Evolutionary conservation across 2,329 filamentous ascomycete genomes (phyloP).

Genomic region (Clonostachys byssicola): DNA sequence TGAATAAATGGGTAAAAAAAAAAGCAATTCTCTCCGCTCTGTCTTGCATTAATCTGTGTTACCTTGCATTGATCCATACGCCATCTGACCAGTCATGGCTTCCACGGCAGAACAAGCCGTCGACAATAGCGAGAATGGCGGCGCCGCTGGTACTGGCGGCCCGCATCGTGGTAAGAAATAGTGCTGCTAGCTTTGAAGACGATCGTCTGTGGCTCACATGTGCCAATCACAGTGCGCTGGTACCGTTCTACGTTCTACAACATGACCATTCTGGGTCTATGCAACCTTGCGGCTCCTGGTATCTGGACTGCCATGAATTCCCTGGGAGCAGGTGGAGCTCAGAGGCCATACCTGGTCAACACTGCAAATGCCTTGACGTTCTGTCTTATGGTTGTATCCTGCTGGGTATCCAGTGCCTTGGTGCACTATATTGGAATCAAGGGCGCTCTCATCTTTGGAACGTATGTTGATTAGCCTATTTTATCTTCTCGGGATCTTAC

Average conservation of each 20-base stretch:
- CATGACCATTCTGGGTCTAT: conserved; percentile 65
- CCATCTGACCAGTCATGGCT: too few species aligned
- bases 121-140: too few species aligned
- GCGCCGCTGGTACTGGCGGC: too few species aligned
- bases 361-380: conserved; percentile 69
- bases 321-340: conserved; percentile 64
- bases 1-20: too few species aligned
- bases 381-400: conserved; percentile 68
- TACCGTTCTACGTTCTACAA: conserved; percentile 71
- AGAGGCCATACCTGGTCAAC: conserved; percentile 64
- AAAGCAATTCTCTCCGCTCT: background rate
- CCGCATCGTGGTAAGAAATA: too few species aligned
- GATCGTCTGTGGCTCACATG: too few species aligned
- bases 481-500: background rate
- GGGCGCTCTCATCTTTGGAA: conserved; percentile 66
- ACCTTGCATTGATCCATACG: too few species aligned
- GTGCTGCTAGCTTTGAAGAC: too few species aligned
- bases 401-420: conserved; percentile 59
- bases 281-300: conserved; percentile 66
- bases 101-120: too few species aligned
- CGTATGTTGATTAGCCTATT: conserved; percentile 28
- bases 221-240: conserved; percentile 52
- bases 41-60: background rate
- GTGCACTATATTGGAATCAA: conserved; percentile 69
- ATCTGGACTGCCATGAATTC: conserved; percentile 74